Conservation (phyloP, 2,329 filamentous ascomycete genomes). For the Tothia fuscella region DNA sequence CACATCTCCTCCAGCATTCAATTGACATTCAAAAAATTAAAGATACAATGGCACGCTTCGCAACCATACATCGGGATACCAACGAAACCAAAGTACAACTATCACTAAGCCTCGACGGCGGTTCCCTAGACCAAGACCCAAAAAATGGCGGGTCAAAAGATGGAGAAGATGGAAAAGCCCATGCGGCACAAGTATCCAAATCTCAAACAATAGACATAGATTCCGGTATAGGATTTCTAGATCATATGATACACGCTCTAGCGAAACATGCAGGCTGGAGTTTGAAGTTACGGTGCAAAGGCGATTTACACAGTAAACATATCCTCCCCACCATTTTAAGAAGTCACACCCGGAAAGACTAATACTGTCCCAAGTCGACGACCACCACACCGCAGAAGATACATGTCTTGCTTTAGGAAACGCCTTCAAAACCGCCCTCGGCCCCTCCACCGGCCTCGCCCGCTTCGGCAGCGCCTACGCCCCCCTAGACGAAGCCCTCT, state of each 20-base stretch:
- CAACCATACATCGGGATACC: conserved; percentile 74
- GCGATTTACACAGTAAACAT: conserved; percentile 75
- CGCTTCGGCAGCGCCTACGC: conserved; percentile 88
- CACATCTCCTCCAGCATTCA: neutral
- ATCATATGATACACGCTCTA: conserved; percentile 96
- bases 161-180: conserved; percentile 30
- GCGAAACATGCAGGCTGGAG: conserved; percentile 96
- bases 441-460: conserved; percentile 63
- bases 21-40: conserved; percentile 13
- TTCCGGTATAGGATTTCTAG: conserved; percentile 93
- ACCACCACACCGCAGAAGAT: conserved; percentile 97
- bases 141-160: conserved; percentile 14
- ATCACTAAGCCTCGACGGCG: conserved; percentile 86
- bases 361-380: conserved; percentile 60
- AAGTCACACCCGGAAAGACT: neutral
- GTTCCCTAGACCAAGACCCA: conserved; percentile 45
- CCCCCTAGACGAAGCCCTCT: conserved; percentile 89
- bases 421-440: conserved; percentile 72
- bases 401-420: conserved; percentile 80
- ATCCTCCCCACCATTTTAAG: neutral
- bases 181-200: conserved; percentile 74
- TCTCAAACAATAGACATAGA: conserved; percentile 78
- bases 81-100: conserved; percentile 98
- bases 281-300: conserved; percentile 67
- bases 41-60: conserved; percentile 51